Evolutionary conservation across 2,329 filamentous ascomycete genomes (phyloP), one percentile per base, ranked within the genome.

Genomic region (Sordariomycetes sp.): DNA sequence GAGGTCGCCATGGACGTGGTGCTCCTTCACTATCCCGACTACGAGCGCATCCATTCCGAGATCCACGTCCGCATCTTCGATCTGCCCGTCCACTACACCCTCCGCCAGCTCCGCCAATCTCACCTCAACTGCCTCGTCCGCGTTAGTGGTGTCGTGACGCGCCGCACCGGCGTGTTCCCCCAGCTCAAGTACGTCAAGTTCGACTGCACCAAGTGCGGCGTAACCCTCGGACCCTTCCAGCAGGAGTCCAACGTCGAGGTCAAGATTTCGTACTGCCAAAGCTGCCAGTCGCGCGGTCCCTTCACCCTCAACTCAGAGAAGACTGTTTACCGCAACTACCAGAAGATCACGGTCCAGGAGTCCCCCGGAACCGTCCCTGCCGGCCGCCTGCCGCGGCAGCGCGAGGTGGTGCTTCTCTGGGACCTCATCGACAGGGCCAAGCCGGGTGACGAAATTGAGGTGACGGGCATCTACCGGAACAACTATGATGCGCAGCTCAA

Each of bases 131-230:
- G 91, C 65, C 78, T 99, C 51, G 89, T 99, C 45, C 86, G 92
- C 56, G 94, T 99, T 57, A 91, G 87, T 64, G 94, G 94, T 63
- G 94, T 99, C 4, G 94, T 99, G 32, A 99, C 94, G 36, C 85
- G 94, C 61, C 84, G 94, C 63, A 95, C 86, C 28, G 94, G 94
- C 58, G 95, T 99, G 53, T 99, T 99, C 69, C 94, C 94, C 2
- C 94, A 99, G 73, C 77, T 99, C 60, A 97, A 97, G 71, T 96
- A 97, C 70, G 89, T 99, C 74, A 96, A 96, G 73, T 97, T 99
- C 67, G 89, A 96, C 73, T 99, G 94, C 73, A 84, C 78, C 59
- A 99, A 96, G 73, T 99, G 94, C 66, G 89, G 89, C 60, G 81
- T 89, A 52, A 96, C 90, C 0, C 80, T 99, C 2, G 94, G 94